phyloP scores from a whole-genome alignment of 805 yeast genomes.

The Wickerhamiella shivajii region DNA sequence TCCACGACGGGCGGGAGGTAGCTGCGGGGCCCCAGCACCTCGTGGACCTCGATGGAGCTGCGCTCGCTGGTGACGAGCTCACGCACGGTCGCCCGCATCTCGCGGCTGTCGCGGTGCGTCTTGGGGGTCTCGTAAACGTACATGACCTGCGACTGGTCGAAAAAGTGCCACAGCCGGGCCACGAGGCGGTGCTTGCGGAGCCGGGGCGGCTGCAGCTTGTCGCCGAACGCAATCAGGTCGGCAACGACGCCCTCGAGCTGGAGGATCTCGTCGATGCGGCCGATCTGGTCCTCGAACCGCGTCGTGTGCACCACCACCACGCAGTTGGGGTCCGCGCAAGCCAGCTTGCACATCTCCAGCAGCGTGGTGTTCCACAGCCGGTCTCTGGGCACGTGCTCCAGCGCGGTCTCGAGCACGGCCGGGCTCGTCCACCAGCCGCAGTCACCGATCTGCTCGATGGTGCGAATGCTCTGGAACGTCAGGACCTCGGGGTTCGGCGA shows the following conservation, averaged over 20 bases:
- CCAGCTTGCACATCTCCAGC: conserved; percentile 10
- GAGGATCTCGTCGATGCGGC: conserved; percentile 10
- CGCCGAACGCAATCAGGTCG: conserved; percentile 13
- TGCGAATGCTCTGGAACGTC: no score
- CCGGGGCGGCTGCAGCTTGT: conserved; percentile 8
- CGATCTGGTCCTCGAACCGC: conserved; percentile 8
- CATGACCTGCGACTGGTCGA: conserved; percentile 9
- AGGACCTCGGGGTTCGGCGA: conserved; percentile 11
- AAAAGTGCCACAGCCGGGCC: conserved; percentile 12
- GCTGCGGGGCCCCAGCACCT: conserved; percentile 3
- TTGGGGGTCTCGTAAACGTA: conserved; percentile 12
- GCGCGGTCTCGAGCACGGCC: conserved; percentile 12
- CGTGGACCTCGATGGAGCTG: conserved; percentile 4
- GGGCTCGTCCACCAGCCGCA: no score
- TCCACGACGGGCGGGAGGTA: conserved; percentile 11
- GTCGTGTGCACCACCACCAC: conserved; percentile 15
- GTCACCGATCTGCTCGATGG: no score
- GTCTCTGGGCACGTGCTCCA: conserved; percentile 3
- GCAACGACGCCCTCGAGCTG: conserved; percentile 8
- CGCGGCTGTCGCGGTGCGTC: conserved; percentile 8
- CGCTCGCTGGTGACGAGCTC: conserved; percentile 10
- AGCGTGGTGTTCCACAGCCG: conserved; percentile 13
- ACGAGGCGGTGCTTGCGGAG: conserved; percentile 11
- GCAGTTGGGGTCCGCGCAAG: neutral
- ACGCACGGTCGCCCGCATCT: conserved; percentile 5